Evolutionary conservation across 2,329 filamentous ascomycete species (phyloP), one percentile per base, ranked within the genome.

Genomic region (Fusarium coffeatum): DNA sequence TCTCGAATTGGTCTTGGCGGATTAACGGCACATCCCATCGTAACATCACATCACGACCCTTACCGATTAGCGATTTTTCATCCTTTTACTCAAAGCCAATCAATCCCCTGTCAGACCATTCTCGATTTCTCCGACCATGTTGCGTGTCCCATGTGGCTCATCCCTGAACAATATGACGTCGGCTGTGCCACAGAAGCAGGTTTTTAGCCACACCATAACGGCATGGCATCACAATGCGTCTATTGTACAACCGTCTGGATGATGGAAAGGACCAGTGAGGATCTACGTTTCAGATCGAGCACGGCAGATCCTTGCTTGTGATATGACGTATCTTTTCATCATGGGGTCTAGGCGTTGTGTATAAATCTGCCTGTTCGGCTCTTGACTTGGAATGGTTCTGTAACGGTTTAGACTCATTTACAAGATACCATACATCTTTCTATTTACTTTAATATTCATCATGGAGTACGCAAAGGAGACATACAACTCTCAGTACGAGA

Each of bases 401-500:
- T 34, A 45, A 18, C 18, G 10, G 27, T 34, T 23, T 43, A 59
- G 27, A 41, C 54, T 7, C 10, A n/a, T 37, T n/a, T n/a, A 37
- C 34, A 37, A 12, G 30, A 32, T 4, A 32, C 18, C 2, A 37
- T 25, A 50, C 30, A 46, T 15, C 16, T 25, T 6, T 7, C 18
- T 7, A 53, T 11, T 8, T 9, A 27, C 1, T 28, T 11, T 27
- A 27, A n/a, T 37, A 43, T 42, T 50, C 40, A 56, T 15, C 62
- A 83, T 84, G 78, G 87, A 90, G 73, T 89, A 86, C 85, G 78
- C 85, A 64, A 88, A 85, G 77, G 79, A 89, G 59, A 88, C 86
- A 53, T 93, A 93, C 83, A 89, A 92, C 81, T 80, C 86, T 57
- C 89, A 93, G 78, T 93, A 93, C 80, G 90, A 93, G 76, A 85